Evolutionary conservation across 129 eudicot genomes (phyloP).

Genomic region (Centrapalus pauciflorus): DNA sequence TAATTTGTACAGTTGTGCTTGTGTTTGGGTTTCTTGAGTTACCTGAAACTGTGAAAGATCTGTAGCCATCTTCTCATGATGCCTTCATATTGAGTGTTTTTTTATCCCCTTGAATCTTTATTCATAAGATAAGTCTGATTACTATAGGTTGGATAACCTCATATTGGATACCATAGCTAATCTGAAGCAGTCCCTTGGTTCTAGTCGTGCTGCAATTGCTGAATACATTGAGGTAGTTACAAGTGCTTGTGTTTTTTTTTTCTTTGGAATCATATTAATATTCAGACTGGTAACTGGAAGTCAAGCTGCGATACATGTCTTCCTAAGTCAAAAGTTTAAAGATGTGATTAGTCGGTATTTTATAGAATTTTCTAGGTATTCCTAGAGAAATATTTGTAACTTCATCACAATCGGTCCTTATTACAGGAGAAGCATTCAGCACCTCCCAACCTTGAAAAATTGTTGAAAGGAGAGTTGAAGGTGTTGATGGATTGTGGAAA

Average conservation of each 20-base stretch:
- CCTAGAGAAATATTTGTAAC: background rate
- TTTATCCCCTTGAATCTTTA: background rate
- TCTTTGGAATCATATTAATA: background rate
- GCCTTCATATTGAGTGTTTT: background rate
- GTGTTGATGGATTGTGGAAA: slow-evolving; percentile 48
- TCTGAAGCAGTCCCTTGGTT: slow-evolving; percentile 66
- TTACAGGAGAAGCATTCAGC: slow-evolving; percentile 54
- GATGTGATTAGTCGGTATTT: background rate
- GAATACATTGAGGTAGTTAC: slow-evolving; percentile 60
- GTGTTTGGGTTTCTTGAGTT: background rate
- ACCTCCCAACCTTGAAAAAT: slow-evolving; percentile 47
- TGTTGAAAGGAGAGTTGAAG: slow-evolving; percentile 56
- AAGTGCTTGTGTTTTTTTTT: background rate
- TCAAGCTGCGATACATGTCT: background rate
- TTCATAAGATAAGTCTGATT: background rate
- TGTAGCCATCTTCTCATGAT: background rate
- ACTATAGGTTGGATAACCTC: slow-evolving; percentile 63
- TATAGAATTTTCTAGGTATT: background rate
- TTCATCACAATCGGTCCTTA: background rate
- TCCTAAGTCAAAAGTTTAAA: slow-evolving; percentile 3
- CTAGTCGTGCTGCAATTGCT: slow-evolving; percentile 53
- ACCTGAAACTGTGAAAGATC: background rate
- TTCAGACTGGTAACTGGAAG: background rate
- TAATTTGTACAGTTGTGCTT: no score
- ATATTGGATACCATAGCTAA: slow-evolving; percentile 62